phyloP scores from a whole-genome alignment of 2,329 filamentous ascomycete genomes.

The Sporothrix pseudoabietina region DNA sequence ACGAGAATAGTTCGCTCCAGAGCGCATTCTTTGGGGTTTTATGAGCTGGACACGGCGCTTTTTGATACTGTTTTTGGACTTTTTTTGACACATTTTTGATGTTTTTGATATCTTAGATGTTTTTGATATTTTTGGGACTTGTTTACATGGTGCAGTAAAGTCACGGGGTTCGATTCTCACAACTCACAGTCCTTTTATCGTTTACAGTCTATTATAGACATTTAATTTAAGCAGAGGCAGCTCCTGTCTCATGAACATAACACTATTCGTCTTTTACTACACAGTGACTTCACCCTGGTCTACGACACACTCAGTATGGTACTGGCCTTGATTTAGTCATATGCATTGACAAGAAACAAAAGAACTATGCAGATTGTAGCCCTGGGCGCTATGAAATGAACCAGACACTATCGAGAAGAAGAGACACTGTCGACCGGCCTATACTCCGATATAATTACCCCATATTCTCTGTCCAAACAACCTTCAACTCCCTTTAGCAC shows the following conservation, averaged over 20 bases:
- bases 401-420: background rate
- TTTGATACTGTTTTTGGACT: background rate
- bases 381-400: conserved; percentile 23
- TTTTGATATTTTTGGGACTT: background rate
- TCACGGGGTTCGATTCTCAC: conserved; percentile 15
- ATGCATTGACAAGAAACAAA: background rate
- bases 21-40: conserved; percentile 8
- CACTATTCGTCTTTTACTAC: too few species aligned
- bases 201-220: background rate
- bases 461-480: background rate
- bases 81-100: background rate
- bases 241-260: background rate
- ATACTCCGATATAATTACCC: background rate
- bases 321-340: background rate
- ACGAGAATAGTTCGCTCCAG: background rate
- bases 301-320: background rate
- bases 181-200: conserved; percentile 16
- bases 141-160: background rate
- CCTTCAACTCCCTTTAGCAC: background rate
- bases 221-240: background rate
- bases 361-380: conserved; percentile 2
- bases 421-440: background rate
- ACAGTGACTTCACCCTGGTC: background rate
- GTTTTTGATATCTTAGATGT: background rate
- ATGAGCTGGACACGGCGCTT: conserved; percentile 19